Evolutionary conservation across 352 stramenopile genomes (phyloP).

Genomic region (Phytophthora citricola): DNA sequence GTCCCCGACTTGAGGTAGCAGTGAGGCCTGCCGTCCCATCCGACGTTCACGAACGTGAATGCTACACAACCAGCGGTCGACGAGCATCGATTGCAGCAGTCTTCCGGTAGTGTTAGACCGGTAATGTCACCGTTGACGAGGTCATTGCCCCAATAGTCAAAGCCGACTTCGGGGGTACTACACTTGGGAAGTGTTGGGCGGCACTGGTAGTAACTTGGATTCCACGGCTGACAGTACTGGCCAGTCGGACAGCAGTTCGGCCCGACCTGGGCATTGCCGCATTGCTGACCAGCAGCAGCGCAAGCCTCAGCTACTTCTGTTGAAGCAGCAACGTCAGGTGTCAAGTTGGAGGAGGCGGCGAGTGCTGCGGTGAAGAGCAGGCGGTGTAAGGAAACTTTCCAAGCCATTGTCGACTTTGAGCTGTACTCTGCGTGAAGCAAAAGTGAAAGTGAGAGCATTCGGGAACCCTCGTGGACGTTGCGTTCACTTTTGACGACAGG

Average conservation of each 20-base stretch:
- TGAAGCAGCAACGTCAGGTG: background rate
- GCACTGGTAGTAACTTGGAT: slow-evolving; percentile 54
- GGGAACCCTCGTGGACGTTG: too few relatives aligned
- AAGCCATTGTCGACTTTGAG: background rate
- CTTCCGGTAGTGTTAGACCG: slow-evolving; percentile 10
- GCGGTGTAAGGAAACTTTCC: background rate
- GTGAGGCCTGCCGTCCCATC: slow-evolving; percentile 32
- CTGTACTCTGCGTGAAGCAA: background rate
- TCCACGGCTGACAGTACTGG: slow-evolving; percentile 60
- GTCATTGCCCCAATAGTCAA: slow-evolving; percentile 44
- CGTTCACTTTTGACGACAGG: background rate
- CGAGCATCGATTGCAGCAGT: slow-evolving; percentile 27
- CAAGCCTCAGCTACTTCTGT: slow-evolving; percentile 13
- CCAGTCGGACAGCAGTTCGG: slow-evolving; percentile 43
- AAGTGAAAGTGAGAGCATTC: slow-evolving; percentile 8
- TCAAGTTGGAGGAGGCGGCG: background rate
- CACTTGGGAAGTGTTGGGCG: slow-evolving; percentile 35
- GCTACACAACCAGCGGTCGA: slow-evolving; percentile 19
- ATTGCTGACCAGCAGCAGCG: slow-evolving; percentile 16
- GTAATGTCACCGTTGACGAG: slow-evolving; percentile 13
- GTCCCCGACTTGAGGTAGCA: slow-evolving; percentile 42
- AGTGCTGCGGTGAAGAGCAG: background rate
- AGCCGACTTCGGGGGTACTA: slow-evolving; percentile 31
- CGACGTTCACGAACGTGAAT: slow-evolving; percentile 40
- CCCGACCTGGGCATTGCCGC: slow-evolving; percentile 32